Base-by-base conservation (phyloP, 805 yeast species). In the Candida vaughaniae region DNA sequence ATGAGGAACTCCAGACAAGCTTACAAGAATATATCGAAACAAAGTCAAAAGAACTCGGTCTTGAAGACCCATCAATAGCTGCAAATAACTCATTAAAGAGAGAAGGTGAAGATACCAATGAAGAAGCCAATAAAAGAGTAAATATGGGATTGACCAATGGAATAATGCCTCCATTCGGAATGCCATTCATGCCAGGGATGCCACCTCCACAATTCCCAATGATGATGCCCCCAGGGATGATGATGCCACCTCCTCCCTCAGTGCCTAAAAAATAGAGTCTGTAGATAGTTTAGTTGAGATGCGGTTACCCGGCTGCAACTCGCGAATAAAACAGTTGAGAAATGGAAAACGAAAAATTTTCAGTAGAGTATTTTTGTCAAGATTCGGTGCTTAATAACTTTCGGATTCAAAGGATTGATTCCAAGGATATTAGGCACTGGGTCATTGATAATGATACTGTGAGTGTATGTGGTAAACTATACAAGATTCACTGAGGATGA, bases 1-100 rank as follows among this genome's bases (percentile, higher is more conserved):
- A 87, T 53, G 67, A 69, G 31, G 85, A 75, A n/a, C 66, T 78
- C 54, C 75, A 75, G 38, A 58, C 62, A 22, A 71, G 76, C 38
- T 73, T 90, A 14, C 62, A 73, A 20, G 67, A 69, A 23, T 85
- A 70, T 41, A 44, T 78, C 5, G 67, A 69, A 38, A 60, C 50
- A 39, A 62, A 53, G 33, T 46, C 56, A 30, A 35, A 46, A 16
- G 61, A 58, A 46, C 51, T 65, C 35, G 71, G 68, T 1, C 43
- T 66, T 17, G 60, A 61, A 38, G 62, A 64, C 34, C 69, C 71
- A 1, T 37, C 39, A 1, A 23, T 17, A 5, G 32, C 44, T 10
- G 27, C 34, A 10, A 36, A 30, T 23, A 45, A 43, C 12, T 32
- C 50, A 14, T 22, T 42, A 14, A 53, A 54, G 45, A 39, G 67